Evolutionary conservation across 106 monocot species (phyloP).

Genomic region (Posidonia australis): DNA sequence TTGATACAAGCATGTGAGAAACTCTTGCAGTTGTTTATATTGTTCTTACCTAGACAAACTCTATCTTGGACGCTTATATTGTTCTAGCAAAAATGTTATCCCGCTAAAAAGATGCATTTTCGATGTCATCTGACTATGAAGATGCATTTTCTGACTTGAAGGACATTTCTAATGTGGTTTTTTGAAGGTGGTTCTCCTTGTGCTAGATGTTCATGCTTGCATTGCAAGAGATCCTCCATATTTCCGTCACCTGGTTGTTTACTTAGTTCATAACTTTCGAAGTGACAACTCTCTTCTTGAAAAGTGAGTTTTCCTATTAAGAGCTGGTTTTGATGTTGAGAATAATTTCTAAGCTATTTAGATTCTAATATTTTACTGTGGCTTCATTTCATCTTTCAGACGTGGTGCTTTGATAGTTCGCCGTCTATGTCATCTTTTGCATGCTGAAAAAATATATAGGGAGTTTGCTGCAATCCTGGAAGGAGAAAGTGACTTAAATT

Average conservation of each 20-base stretch:
- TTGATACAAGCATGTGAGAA: too few species aligned
- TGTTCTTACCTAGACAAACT: too few species aligned
- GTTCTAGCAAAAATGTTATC: too few species aligned
- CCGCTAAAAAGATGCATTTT: too few species aligned
- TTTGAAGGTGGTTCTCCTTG: slow-evolving; percentile 78
- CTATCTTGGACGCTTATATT: too few species aligned
- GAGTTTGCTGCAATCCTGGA: slow-evolving; percentile 81
- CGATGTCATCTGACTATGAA: too few species aligned
- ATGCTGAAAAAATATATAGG: slow-evolving; percentile 69
- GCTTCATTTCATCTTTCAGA: slow-evolving; percentile 21
- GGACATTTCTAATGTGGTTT: too few species aligned
- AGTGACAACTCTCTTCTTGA: slow-evolving; percentile 58
- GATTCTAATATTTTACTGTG: background rate
- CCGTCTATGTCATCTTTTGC: slow-evolving; percentile 81
- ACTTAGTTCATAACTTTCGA: slow-evolving; percentile 50
- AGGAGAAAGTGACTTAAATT: slow-evolving; percentile 69
- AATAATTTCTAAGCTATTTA: background rate
- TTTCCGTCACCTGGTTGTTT: slow-evolving; percentile 53
- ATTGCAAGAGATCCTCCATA: slow-evolving; percentile 62
- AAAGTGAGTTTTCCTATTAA: slow-evolving; percentile 31
- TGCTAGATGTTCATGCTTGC: slow-evolving; percentile 76
- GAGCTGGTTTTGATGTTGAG: background rate
- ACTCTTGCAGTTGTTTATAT: too few species aligned
- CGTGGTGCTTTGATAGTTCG: slow-evolving; percentile 94
- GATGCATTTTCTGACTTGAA: too few species aligned